Percentiles rank a stretch among this genome's conserved stretches.
Conservation (phyloP, 2,329 filamentous ascomycete genomes). For the Hansfordia pulvinata region DNA sequence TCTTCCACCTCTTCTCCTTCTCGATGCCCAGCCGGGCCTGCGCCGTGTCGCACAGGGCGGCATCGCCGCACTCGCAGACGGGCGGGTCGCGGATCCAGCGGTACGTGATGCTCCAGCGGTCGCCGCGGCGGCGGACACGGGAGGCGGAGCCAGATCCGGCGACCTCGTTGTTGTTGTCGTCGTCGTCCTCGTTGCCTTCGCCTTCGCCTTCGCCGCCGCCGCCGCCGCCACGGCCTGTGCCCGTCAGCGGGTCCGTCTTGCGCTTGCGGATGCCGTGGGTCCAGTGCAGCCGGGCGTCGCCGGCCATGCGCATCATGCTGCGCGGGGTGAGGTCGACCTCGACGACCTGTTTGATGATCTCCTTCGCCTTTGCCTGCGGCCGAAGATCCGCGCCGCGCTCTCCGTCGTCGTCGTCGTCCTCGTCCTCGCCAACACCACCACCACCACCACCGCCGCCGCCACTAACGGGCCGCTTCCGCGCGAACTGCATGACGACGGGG, state of each 20-base stretch:
- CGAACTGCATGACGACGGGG: conserved; percentile 12
- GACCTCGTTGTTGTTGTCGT: conserved; percentile 19
- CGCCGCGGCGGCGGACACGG: conserved; percentile 21
- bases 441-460: background rate
- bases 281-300: conserved; percentile 37
- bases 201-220: background rate
- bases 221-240: too few relatives aligned
- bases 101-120: conserved; percentile 42
- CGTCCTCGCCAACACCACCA: background rate
- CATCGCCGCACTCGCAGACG: conserved; percentile 35
- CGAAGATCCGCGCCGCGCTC: background rate
- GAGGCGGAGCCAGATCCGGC: too few relatives aligned
- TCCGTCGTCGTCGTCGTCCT: background rate
- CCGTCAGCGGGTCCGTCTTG: conserved; percentile 30
- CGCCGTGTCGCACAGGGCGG: conserved; percentile 35
- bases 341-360: conserved; percentile 6
- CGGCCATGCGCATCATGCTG: conserved; percentile 36
- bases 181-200: conserved; percentile 7
- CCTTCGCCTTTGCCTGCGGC: background rate
- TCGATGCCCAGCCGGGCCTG: conserved; percentile 29
- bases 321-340: conserved; percentile 33
- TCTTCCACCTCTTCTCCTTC: conserved; percentile 37
- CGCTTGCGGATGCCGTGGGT: conserved; percentile 40
- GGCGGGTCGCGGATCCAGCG: conserved; percentile 32
- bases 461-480: background rate